Evolutionary conservation across 2,329 filamentous ascomycete species (phyloP).

Genomic region (Metarhizium brunneum): DNA sequence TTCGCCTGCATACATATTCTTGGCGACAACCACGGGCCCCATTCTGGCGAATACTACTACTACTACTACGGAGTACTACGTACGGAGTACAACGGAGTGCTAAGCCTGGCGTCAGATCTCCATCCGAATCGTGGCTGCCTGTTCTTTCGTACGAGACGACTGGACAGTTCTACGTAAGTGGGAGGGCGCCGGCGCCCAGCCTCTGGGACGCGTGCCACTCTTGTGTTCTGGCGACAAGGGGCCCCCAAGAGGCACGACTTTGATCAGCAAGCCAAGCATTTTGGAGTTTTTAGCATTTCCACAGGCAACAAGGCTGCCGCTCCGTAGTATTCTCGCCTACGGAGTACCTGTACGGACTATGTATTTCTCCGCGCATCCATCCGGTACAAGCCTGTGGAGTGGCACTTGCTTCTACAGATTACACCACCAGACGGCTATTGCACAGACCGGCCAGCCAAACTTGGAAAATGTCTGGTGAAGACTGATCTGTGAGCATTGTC

Average conservation of each 20-base stretch:
- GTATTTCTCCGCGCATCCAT: no score
- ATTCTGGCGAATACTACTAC: background rate
- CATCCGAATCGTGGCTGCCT: constrained; percentile 4
- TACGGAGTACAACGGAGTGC: no score
- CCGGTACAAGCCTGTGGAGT: no score
- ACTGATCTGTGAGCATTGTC: background rate
- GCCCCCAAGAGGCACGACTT: background rate
- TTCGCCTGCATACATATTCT: background rate
- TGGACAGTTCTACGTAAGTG: background rate
- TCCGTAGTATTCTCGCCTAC: background rate
- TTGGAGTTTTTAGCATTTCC: background rate
- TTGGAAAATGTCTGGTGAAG: background rate
- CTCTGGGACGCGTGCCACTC: no score
- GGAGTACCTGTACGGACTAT: background rate
- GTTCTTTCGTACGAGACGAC: constrained; percentile 5
- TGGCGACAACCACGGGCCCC: background rate
- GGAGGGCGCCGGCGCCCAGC: background rate
- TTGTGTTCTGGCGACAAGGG: background rate
- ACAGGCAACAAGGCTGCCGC: background rate
- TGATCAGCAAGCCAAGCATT: background rate
- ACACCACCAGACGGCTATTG: no score
- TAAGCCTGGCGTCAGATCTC: background rate
- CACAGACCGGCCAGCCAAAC: no score
- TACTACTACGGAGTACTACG: no score
- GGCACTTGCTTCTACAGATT: no score